Evolutionary conservation across 2,329 filamentous ascomycete genomes (phyloP).

Genomic region (Colletotrichum sp.): DNA sequence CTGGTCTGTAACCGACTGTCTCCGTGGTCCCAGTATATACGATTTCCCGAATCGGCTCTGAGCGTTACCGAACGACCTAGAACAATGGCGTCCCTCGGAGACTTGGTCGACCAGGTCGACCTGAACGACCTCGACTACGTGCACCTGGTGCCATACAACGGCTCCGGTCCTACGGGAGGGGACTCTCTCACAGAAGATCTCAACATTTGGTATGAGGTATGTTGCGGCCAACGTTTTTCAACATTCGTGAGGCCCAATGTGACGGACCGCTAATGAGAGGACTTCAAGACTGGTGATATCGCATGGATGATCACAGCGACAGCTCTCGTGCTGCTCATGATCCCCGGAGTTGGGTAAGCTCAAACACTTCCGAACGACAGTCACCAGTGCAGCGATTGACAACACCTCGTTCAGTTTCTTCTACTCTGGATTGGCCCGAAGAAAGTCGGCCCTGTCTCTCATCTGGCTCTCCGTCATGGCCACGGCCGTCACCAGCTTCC

Average conservation of each 20-base stretch:
- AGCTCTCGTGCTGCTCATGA: slow-evolving; percentile 88
- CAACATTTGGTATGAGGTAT: slow-evolving; percentile 79
- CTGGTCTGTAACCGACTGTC: background rate
- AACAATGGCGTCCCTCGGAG: slow-evolving; percentile 7
- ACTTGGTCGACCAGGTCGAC: slow-evolving; percentile 38
- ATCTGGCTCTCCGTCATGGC: slow-evolving; percentile 93
- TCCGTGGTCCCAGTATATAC: background rate
- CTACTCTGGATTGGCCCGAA: slow-evolving; percentile 86
- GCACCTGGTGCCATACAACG: slow-evolving; percentile 64
- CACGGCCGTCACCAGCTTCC: slow-evolving; percentile 81
- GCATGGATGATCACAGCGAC: slow-evolving; percentile 84
- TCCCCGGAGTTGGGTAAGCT: slow-evolving; percentile 76
- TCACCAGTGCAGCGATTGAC: background rate
- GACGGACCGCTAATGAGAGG: slow-evolving; percentile 19
- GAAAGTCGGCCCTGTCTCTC: slow-evolving; percentile 87
- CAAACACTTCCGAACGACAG: background rate
- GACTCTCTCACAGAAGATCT: slow-evolving; percentile 71
- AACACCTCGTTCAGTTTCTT: slow-evolving; percentile 65
- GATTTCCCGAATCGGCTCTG: slow-evolving; percentile 8
- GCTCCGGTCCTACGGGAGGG: slow-evolving; percentile 67
- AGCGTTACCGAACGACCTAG: background rate
- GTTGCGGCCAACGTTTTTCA: slow-evolving; percentile 24
- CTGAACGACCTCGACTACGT: slow-evolving; percentile 50
- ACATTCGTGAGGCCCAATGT: background rate
- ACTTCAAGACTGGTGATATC: slow-evolving; percentile 74